Base-by-base conservation (phyloP, 768 basidiomycete genomes). In the Boletus huronensis region DNA sequence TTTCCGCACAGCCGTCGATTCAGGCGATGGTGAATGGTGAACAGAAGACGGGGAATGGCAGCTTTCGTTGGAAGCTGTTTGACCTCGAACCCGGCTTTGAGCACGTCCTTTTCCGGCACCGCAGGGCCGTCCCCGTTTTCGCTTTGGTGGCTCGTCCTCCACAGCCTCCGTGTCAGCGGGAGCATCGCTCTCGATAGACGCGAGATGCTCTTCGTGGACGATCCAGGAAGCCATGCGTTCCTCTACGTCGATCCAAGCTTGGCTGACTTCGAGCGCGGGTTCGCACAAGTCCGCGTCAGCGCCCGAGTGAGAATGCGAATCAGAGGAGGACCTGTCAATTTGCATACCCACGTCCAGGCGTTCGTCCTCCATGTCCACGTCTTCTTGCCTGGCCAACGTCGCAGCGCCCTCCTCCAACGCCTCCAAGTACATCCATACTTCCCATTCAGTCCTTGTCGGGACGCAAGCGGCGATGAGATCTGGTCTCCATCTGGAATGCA, bases 391-490 rank as follows among this genome's bases (percentile, higher is more conserved):
- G 42, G 53, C 61, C 52, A 67, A 26, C 41, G 14, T 23, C 17
- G 41, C 48, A 23, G 50, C 60, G n/a, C 68, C 63, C 17, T 61
- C 57, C 26, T 67, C 77, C 35, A 93, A 73, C 17, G 74, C 58
- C 32, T 82, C 75, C 57, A 93, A 69, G 63, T 90, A 93, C 26
- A 77, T 69, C 55, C 80, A 82, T 19, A 93, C 85, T 54, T 93
- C 88, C 47, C 79, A 70, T 9, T 80, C 74, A 14, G 75, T 81
- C 71, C 87, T 90, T 21, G 85, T 83, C 54, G 75, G 75, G n/a
- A 93, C 73, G 46, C 79, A 79, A 6, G 73, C 75, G 0, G 89
- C 83, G 47, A 94, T 86, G 44, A 93, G 77, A 68, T 93, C 92
- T 0, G 90, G 87, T 21, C 89, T 73, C 40, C 87, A 76, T 25